phyloP scores from a whole-genome alignment of 495 filamentous ascomycete species.

The Xylaria bambusicola region DNA sequence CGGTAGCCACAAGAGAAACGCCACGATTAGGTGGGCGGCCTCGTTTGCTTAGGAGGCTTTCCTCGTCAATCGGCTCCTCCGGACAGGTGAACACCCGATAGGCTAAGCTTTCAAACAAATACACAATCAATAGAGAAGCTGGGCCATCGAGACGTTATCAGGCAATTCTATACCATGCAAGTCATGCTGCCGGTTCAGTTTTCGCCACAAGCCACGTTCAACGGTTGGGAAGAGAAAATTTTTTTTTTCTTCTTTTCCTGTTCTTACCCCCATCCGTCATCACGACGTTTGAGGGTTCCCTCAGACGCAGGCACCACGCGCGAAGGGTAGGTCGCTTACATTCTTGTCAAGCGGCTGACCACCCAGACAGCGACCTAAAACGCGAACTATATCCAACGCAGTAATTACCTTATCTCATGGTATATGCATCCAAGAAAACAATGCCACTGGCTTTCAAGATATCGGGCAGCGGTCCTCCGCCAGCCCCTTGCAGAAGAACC shows the following conservation, averaged over 20 bases:
- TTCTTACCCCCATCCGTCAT: background rate
- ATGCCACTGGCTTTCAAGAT: background rate
- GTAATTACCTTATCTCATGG: background rate
- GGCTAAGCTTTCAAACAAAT: background rate
- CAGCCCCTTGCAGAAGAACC: conserved; percentile 14
- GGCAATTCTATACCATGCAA: background rate
- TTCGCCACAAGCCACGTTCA: conserved; percentile 9
- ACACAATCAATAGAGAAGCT: background rate
- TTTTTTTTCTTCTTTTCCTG: background rate
- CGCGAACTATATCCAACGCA: conserved; percentile 1
- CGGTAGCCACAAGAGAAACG: too few species aligned
- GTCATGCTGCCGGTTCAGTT: background rate
- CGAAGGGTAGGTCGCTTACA: background rate
- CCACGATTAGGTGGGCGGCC: too few species aligned
- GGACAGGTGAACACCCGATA: background rate
- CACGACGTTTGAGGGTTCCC: background rate
- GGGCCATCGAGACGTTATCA: background rate
- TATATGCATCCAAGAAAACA: conserved; percentile 4
- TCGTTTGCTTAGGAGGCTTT: background rate
- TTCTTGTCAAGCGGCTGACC: conserved; percentile 8
- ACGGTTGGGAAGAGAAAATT: background rate
- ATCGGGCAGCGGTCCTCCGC: background rate
- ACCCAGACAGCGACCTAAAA: conserved; percentile 2
- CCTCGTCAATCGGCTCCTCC: conserved; percentile 1
- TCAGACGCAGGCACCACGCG: conserved; percentile 12